phyloP scores from a whole-genome alignment of 1,284 basidiomycete genomes.

The Puccinia horiana region DNA sequence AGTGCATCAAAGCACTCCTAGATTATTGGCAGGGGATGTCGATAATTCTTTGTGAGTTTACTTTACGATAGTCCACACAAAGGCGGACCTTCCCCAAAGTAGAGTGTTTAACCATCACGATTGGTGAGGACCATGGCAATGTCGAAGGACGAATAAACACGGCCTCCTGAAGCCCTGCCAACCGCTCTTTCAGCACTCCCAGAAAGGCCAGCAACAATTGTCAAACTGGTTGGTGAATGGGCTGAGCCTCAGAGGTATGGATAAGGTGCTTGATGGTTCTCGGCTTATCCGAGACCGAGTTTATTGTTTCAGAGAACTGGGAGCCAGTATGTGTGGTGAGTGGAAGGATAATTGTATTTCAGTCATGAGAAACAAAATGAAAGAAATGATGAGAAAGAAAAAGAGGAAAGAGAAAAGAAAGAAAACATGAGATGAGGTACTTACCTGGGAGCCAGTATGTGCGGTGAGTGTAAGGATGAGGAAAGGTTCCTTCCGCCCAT shows the following conservation, averaged over 20 bases:
- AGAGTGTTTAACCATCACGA: not conserved
- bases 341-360: not conserved
- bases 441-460: no score
- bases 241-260: not conserved
- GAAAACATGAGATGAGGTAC: not conserved
- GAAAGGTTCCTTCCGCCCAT: no score
- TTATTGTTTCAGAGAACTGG: not conserved
- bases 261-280: constrained; percentile 3
- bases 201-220: constrained; percentile 1
- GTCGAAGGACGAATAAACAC: constrained; percentile 1
- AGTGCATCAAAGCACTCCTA: not conserved
- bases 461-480: no score
- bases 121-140: not conserved
- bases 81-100: not conserved
- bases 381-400: no score
- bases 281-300: not conserved
- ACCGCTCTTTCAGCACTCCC: not conserved
- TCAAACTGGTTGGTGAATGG: not conserved
- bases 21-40: constrained; percentile 5
- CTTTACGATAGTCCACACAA: not conserved
- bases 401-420: not conserved
- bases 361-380: no score
- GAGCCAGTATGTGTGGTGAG: not conserved
- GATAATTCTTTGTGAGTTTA: not conserved
- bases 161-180: no score